These are phyloP conservation scores for Thielaviopsis punctulata DNA, from an alignment of 2,329 filamentous ascomycete species.

Conservation along the genomic window DNA sequence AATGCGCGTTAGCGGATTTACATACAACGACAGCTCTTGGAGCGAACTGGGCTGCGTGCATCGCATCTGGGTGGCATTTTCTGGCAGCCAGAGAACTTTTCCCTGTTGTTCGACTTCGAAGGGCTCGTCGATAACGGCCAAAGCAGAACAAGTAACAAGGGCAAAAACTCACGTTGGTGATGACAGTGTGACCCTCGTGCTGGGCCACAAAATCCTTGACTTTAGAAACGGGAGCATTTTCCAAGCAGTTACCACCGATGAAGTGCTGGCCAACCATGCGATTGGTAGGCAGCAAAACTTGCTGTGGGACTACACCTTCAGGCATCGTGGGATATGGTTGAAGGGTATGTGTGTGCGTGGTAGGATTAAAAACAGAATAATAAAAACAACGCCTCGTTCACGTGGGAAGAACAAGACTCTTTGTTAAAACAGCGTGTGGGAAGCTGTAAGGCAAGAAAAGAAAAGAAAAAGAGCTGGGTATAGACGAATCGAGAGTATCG, in stretches of 20 bases:
- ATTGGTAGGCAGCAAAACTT: constrained; percentile 29
- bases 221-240: constrained; percentile 62
- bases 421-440: constrained; percentile 1
- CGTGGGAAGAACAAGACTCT: constrained; percentile 5
- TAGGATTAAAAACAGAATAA: constrained; percentile 6
- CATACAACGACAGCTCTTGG: constrained; percentile 4
- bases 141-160: neutral
- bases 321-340: constrained; percentile 26
- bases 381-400: constrained; percentile 2
- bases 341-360: constrained; percentile 1
- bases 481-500: neutral
- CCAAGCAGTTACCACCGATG: constrained; percentile 82
- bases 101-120: neutral
- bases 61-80: neutral
- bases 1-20: neutral
- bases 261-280: constrained; percentile 81
- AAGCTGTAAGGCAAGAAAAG: neutral
- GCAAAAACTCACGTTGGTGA: constrained; percentile 63
- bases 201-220: constrained; percentile 92
- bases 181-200: constrained; percentile 90
- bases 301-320: constrained; percentile 26
- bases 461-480: neutral
- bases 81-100: neutral
- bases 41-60: neutral
- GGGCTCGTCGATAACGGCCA: neutral